Percentiles rank a stretch among this genome's conserved stretches.
Evolutionary conservation across 2,329 filamentous ascomycete genomes (phyloP).

Genomic region (Clarireedia paspali): DNA sequence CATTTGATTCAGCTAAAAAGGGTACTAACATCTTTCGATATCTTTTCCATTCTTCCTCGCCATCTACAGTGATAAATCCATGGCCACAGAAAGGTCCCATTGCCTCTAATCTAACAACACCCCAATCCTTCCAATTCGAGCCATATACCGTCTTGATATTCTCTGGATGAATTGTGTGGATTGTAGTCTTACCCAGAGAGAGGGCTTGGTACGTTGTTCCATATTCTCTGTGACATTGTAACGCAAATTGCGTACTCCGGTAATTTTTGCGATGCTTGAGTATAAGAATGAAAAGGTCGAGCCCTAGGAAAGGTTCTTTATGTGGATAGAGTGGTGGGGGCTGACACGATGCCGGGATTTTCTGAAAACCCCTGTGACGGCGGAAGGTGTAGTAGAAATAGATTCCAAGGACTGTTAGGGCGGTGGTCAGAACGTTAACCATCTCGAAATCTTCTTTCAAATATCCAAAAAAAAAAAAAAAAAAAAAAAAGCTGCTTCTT

Average conservation of each 20-base stretch:
- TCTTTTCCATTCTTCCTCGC: slow-evolving; percentile 1
- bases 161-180: slow-evolving; percentile 1
- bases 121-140: background rate
- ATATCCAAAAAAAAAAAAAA: too few species aligned
- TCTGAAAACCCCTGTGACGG: too few species aligned
- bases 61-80: slow-evolving; percentile 4
- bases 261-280: background rate
- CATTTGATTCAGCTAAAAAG: background rate
- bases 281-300: background rate
- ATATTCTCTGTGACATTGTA: background rate
- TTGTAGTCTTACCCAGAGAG: background rate
- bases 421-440: too few species aligned
- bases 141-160: background rate
- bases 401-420: too few species aligned
- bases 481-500: too few species aligned
- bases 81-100: slow-evolving; percentile 2
- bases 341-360: too few species aligned
- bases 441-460: too few species aligned
- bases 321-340: background rate
- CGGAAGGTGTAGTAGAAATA: too few species aligned
- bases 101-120: background rate
- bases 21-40: background rate
- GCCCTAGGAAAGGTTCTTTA: background rate
- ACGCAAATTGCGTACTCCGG: background rate
- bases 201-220: background rate